These are phyloP conservation scores for Xerocomus amazonicus DNA, from an alignment of 1,284 basidiomycete genomes.

Conservation along the genomic window DNA sequence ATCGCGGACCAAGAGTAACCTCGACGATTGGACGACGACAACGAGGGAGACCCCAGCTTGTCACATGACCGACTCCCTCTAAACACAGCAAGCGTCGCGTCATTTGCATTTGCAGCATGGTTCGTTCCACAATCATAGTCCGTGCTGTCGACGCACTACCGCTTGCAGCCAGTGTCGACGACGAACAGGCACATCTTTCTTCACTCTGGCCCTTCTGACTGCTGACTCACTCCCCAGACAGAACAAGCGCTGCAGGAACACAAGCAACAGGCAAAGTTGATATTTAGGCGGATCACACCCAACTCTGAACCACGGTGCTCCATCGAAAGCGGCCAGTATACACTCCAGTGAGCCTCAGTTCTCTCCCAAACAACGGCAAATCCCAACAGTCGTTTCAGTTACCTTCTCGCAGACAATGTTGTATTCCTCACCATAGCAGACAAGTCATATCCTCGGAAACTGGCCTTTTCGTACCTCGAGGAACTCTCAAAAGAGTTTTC, in stretches of 20 bases:
- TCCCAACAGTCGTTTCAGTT: conserved; percentile 49
- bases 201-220: neutral
- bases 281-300: conserved; percentile 90
- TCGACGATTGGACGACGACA: neutral
- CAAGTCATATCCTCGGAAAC: conserved; percentile 95
- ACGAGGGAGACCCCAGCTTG: neutral
- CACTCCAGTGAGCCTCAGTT: conserved; percentile 70
- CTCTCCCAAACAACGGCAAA: neutral
- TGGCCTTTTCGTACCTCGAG: conserved; percentile 96
- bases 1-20: conserved; percentile 32
- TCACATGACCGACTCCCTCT: no score
- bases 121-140: conserved; percentile 87
- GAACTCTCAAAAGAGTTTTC: conserved; percentile 97
- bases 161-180: conserved; percentile 91
- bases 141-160: conserved; percentile 90
- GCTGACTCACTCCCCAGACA: conserved; percentile 53
- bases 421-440: conserved; percentile 96
- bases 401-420: conserved; percentile 91
- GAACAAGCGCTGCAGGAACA: conserved; percentile 93
- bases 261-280: conserved; percentile 97
- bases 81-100: no score
- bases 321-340: conserved; percentile 94
- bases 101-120: conserved; percentile 51
- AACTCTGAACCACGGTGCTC: conserved; percentile 95
- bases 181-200: conserved; percentile 71